Base-by-base conservation (phyloP, 2,329 filamentous ascomycete genomes). In the Penicillium sp. region DNA sequence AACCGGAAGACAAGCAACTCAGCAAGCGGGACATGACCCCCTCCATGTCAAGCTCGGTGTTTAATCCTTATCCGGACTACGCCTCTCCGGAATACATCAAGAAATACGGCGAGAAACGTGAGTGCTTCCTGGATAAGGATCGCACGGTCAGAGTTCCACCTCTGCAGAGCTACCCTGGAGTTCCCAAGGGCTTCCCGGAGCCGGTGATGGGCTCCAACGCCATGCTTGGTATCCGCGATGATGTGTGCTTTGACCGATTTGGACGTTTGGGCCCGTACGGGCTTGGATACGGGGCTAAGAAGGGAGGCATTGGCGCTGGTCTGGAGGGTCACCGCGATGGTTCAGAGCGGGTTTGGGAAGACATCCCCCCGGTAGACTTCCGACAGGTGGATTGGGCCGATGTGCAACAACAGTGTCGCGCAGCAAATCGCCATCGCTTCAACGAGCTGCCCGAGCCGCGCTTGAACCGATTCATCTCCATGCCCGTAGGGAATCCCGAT, bases 211-310 rank as follows among this genome's bases (percentile, higher is more conserved):
- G 95, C n/a, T 96, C 92, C 0, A 93, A 96, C 67, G 86, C 92
- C 10, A 74, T 93, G 42, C 76, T 98, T 13, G 88, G 87, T 0
- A 78, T 98, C 35, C 85, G 89, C 19, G 86, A 96, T 63, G 89
- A 96, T 67, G 85, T 97, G 47, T 99, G 95, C 77, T 97, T 96
- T 70, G 95, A 99, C 65, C 85, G 95, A 2, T 96, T 91, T 71
- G 93, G 93, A 3, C 85, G 92, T 62, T 85, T 95, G 29, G 93
- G 91, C 0, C 90, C 93, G 0, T 99, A 99, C 66, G 93, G 93
- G 0, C 85, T 92, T 60, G 93, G 93, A 9, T 98, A 98, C 73
- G 91, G 89, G 31, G 80, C 83, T 33, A 86, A 87, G 57, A 86
- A 83, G 62, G 93, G 93, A 13, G 93, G 93, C 1, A 86, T 89